These are phyloP conservation scores for Flaveria trinervia DNA, from an alignment of 129 eudicot genomes.

Conservation along the genomic window DNA sequence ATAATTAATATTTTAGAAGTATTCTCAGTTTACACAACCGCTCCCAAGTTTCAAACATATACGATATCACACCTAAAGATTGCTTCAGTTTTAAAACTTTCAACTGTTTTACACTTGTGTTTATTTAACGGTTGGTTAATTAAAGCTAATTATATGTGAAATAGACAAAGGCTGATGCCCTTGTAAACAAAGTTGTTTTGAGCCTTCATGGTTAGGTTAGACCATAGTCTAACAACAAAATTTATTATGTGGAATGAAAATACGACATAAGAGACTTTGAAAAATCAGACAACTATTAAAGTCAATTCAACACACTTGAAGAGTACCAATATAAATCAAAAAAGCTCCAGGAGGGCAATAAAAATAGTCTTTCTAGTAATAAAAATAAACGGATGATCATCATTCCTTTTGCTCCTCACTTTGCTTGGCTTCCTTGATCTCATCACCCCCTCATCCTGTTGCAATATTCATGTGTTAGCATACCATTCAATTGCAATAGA, in stretches of 20 bases:
- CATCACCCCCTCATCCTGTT: slow-evolving; percentile 78
- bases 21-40: no score
- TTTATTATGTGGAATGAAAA: neutral
- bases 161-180: no score
- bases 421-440: slow-evolving; percentile 66
- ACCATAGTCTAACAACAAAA: neutral
- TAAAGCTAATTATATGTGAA: no score
- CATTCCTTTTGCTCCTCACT: slow-evolving; percentile 54
- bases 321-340: slow-evolving; percentile 3
- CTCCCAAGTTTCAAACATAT: no score
- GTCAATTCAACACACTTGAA: slow-evolving; percentile 19
- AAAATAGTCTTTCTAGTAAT: neutral
- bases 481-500: neutral
- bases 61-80: no score
- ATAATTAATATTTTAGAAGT: no score
- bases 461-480: slow-evolving; percentile 3
- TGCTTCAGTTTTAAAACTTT: no score
- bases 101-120: no score
- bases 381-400: slow-evolving; percentile 6
- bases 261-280: neutral
- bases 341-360: slow-evolving; percentile 13
- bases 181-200: neutral
- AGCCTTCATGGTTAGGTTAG: no score
- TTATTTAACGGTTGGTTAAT: no score
- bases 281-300: slow-evolving; percentile 11